These are phyloP conservation scores for Diplosphaera chodatii DNA, from an alignment of 139 green algal genomes.

Conservation along the genomic window DNA sequence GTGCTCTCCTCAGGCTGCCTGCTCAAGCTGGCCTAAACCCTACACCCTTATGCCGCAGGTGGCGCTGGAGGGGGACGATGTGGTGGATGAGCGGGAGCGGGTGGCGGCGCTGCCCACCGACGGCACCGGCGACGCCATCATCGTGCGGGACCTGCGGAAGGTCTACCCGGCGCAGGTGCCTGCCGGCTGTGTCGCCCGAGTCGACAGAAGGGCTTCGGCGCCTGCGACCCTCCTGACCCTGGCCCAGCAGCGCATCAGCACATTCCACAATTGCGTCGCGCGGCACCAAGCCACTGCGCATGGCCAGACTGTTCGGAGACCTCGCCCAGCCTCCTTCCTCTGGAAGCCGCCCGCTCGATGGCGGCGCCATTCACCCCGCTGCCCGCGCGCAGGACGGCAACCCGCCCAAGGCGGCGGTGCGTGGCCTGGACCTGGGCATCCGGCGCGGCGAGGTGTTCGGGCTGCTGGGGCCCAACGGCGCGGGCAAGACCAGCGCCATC, in stretches of 20 bases:
- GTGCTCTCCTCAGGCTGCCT: too few relatives aligned
- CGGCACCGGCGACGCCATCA: slow-evolving; percentile 46
- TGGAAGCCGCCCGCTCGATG: too few relatives aligned
- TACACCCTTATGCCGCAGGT: slow-evolving; percentile 1
- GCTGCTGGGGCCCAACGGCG: slow-evolving; percentile 74
- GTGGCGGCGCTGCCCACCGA: slow-evolving; percentile 18
- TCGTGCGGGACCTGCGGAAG: slow-evolving; percentile 70
- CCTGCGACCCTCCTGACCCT: too few relatives aligned
- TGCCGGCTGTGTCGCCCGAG: too few relatives aligned
- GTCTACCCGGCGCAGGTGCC: slow-evolving; percentile 51
- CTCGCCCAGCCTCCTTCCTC: too few relatives aligned
- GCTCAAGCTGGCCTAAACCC: too few relatives aligned
- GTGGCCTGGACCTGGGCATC: slow-evolving; percentile 43
- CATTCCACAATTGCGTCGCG: too few relatives aligned
- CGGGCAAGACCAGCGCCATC: slow-evolving; percentile 67
- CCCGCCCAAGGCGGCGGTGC: slow-evolving; percentile 47
- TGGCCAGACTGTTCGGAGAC: too few relatives aligned
- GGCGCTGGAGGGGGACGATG: slow-evolving; percentile 31
- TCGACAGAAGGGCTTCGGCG: too few relatives aligned
- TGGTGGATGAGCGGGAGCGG: slow-evolving; percentile 28
- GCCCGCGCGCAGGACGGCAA: slow-evolving; percentile 1
- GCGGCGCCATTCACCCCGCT: background rate
- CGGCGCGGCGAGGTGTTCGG: slow-evolving; percentile 50
- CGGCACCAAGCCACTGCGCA: too few relatives aligned
- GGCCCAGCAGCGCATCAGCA: too few relatives aligned